Evolutionary conservation across 2,329 filamentous ascomycete genomes (phyloP), one percentile per base, ranked within the genome.

Genomic region (Aspergillus sp.): DNA sequence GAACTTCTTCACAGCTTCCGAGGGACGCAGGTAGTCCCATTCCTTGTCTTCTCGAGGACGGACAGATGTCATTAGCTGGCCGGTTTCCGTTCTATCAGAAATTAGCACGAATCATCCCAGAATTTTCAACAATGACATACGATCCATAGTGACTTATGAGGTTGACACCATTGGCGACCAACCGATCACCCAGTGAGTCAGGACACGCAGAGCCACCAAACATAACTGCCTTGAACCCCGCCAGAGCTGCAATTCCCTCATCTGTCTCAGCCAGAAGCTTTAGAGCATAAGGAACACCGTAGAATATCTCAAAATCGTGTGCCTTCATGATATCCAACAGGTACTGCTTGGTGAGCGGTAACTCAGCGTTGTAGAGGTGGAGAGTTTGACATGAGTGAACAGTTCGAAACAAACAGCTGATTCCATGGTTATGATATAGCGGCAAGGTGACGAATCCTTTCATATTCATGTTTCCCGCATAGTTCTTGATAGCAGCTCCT

Each of bases 221-320:
- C 51, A 79, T 68, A 12, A 83, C 78, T 1, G 79, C 52, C 51
- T 78, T 74, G 8, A 75, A 65, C 26, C 63, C 60, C 1, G 61
- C 59, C 11, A 83, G 60, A 2, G 64, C 63, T 1, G 64, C 53
- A 10, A 82, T 69, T 0, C 82, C 83, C 12, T 75, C 70, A 0
- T 76, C 65, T 0, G 73, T 72, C 55, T 86, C 83, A 0, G 75
- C 74, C 1, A 86, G 67, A 0, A 86, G 63, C 53, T 85, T 85
- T 12, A 86, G 59, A 0, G 78, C 75, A 50, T 85, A 86, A 0
- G 83, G 82, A 0, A 86, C 82, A 3, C 71, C 74, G 44, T 82
- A 75, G 29, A 85, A 75, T 13, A 77, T 74, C 42, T 83, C 72
- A 1, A 73, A 70, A 12, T 70, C 49, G 44, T 71, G 57, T 6